Evolutionary conservation across 1,284 basidiomycete species (phyloP).

Genomic region (Trametes pubescens): DNA sequence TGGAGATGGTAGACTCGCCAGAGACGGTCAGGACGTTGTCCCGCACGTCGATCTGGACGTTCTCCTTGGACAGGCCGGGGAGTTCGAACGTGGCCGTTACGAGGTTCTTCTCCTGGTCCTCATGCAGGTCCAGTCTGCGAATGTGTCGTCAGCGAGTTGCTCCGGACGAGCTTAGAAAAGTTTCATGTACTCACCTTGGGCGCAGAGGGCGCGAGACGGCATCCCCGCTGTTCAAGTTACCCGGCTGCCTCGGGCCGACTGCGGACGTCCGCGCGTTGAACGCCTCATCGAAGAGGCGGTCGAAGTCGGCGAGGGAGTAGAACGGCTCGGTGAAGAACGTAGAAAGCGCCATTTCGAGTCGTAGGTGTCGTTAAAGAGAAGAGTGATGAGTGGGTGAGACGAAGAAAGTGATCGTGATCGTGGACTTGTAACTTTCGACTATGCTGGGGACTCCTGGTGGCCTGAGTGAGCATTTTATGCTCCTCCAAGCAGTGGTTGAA

Average conservation of each 20-base stretch:
- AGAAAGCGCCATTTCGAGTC: constrained; percentile 30
- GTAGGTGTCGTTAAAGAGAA: constrained; percentile 22
- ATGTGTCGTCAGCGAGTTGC: constrained; percentile 5
- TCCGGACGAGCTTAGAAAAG: not conserved
- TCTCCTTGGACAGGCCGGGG: constrained; percentile 53
- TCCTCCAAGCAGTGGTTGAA: not conserved
- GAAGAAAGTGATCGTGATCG: constrained; percentile 26
- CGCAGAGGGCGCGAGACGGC: constrained; percentile 25
- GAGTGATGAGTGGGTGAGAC: constrained; percentile 9
- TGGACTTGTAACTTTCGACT: constrained; percentile 30
- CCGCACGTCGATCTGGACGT: constrained; percentile 52
- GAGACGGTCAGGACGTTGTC: constrained; percentile 51
- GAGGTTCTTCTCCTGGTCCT: constrained; percentile 48
- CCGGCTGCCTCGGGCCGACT: constrained; percentile 18
- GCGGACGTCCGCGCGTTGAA: constrained; percentile 38
- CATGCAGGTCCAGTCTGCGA: constrained; percentile 56
- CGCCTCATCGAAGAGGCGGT: constrained; percentile 55
- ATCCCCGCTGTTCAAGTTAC: constrained; percentile 1
- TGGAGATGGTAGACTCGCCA: constrained; percentile 47
- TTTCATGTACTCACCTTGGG: constrained; percentile 37
- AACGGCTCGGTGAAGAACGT: constrained; percentile 54
- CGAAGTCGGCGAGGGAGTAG: constrained; percentile 49
- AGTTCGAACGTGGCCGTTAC: constrained; percentile 58
- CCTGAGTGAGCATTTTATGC: not conserved
- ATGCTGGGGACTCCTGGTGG: constrained; percentile 13